Evolutionary conservation across 2,329 filamentous ascomycete genomes (phyloP), one percentile per base, ranked within the genome.

Genomic region (Whalleya microplaca): DNA sequence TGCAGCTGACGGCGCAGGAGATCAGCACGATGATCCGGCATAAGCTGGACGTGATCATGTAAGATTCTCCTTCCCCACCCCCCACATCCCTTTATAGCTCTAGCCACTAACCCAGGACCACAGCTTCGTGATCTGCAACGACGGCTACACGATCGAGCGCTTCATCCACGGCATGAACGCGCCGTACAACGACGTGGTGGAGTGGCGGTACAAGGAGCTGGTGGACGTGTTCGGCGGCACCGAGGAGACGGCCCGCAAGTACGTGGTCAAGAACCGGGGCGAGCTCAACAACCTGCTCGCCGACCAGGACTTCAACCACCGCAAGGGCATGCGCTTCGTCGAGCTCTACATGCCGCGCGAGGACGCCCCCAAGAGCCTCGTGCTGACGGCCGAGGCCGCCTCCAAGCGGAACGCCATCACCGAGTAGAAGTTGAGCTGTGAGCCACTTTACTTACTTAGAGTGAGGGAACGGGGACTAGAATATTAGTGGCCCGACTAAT

Each of bases 91-190:
- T n/a, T n/a, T n/a, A n/a, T n/a, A n/a, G n/a, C n/a, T n/a, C n/a
- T n/a, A n/a, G n/a, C 48, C 47, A 46, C 64, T 72, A 59, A 73
- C 54, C 42, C 12, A 7, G 20, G 2, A 48, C n/a, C 37, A 6
- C 53, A 85, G 84, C 60, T 94, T 96, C 71, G 81, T 95, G 60
- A 88, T 96, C 64, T 92, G 90, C 80, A 96, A 96, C 71, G 85
- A 93, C 41, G 92, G 92, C 10, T 96, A 90, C 76, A 95, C 92
- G 9, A 95, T 96, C 71, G 92, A 96, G 76, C 86, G 92, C 27
- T 90, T 85, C 72, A 96, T 96, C 67, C 92, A 96, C 73, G 91
- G 91, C 51, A 89, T 89, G 85, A 79, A 92, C 8, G 90, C 84
- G 29, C 72, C 70, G 21, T 96, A 96, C 78, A 96, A 96, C 69